Percentiles rank a stretch among this genome's conserved stretches.
These are phyloP conservation scores for Arthroderma uncinatum DNA, from an alignment of 2,329 filamentous ascomycete species.

Conservation along the genomic window DNA sequence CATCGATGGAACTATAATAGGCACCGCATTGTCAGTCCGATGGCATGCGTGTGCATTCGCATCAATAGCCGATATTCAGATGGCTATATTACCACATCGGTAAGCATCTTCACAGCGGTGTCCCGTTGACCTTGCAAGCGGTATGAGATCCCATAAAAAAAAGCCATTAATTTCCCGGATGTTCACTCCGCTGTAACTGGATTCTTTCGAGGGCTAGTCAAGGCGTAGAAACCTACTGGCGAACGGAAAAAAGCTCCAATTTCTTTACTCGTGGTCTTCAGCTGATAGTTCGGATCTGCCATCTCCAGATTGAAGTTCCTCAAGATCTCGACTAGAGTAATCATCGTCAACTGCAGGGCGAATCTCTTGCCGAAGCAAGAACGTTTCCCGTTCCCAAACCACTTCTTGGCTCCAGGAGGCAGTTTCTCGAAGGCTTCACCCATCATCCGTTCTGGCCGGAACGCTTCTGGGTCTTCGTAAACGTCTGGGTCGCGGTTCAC, in stretches of 20 bases:
- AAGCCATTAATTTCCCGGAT: neutral
- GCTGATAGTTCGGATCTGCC: slow-evolving; percentile 42
- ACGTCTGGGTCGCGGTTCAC: slow-evolving; percentile 54
- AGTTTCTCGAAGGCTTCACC: slow-evolving; percentile 57
- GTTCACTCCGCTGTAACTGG: neutral
- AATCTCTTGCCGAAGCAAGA: slow-evolving; percentile 62
- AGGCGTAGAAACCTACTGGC: slow-evolving; percentile 38
- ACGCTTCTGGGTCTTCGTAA: slow-evolving; percentile 53
- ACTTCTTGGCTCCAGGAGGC: slow-evolving; percentile 53
- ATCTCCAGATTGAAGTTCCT: slow-evolving; percentile 59
- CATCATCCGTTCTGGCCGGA: slow-evolving; percentile 61
- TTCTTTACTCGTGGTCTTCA: slow-evolving; percentile 30
- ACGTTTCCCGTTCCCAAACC: slow-evolving; percentile 62
- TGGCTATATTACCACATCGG: no score
- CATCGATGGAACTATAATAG: no score
- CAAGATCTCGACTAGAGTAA: slow-evolving; percentile 51
- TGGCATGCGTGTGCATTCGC: no score
- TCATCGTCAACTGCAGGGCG: slow-evolving; percentile 60
- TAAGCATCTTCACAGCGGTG: no score
- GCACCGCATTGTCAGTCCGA: no score
- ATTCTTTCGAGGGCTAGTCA: slow-evolving; percentile 30
- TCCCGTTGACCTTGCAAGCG: no score
- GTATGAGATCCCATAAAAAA: no score
- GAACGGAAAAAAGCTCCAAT: slow-evolving; percentile 43
- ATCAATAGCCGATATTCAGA: no score